phyloP scores from a whole-genome alignment of 805 yeast genomes.

The Candida michaelii region DNA sequence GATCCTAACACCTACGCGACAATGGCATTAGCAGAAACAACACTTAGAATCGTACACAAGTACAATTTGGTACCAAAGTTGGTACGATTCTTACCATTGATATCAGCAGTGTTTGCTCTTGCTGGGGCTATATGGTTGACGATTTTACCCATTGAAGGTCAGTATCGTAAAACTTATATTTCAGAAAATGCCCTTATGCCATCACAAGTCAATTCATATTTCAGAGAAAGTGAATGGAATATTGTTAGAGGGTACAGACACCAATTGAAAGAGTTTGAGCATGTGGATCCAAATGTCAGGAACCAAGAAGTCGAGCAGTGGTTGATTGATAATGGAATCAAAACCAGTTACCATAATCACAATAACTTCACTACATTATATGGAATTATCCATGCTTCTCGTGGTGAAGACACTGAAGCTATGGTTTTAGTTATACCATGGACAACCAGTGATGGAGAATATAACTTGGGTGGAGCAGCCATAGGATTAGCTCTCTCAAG shows the following conservation, averaged over 20 bases:
- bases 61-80: conserved; percentile 39
- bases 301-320: conserved; percentile 53
- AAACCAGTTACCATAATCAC: conserved; percentile 43
- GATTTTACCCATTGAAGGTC: conserved; percentile 76
- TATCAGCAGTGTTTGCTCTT: conserved; percentile 36
- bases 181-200: conserved; percentile 98
- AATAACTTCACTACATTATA: conserved; percentile 46
- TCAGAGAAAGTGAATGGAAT: conserved; percentile 94
- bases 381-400: conserved; percentile 85
- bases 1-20: no score
- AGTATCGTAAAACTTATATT: conserved; percentile 78
- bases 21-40: conserved; percentile 47
- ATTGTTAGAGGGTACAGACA: conserved; percentile 79
- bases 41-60: conserved; percentile 39
- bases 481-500: conserved; percentile 70
- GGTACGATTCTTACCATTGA: conserved; percentile 30
- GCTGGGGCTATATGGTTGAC: conserved; percentile 46
- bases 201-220: conserved; percentile 89
- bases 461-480: conserved; percentile 80
- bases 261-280: conserved; percentile 46
- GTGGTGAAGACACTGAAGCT: conserved; percentile 96
- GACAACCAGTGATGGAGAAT: conserved; percentile 60
- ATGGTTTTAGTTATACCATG: conserved; percentile 91
- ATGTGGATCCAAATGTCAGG: conserved; percentile 28
- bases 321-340: conserved; percentile 70